Conservation (phyloP, 441 rosid species). For the Manihot esculenta region DNA sequence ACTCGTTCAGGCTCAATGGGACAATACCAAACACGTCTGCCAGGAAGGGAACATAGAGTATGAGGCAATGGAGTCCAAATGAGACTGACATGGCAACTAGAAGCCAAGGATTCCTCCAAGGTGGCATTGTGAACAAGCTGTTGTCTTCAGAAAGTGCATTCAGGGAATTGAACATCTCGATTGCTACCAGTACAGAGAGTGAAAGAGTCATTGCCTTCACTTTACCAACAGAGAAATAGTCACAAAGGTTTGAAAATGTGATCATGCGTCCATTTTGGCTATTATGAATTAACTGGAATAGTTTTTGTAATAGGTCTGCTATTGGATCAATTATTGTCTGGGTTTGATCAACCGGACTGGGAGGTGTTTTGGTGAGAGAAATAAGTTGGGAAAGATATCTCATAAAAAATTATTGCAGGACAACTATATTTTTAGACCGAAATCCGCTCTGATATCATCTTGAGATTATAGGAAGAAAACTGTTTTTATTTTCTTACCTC, state of each 20-base stretch:
- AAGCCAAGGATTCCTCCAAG: conserved; percentile 95
- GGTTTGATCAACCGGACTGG: too few species aligned
- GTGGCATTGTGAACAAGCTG: conserved; percentile 79
- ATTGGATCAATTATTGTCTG: too few species aligned
- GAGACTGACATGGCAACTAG: conserved; percentile 80
- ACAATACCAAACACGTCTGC: conserved; percentile 71
- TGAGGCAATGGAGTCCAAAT: conserved; percentile 72
- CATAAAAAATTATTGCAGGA: too few species aligned
- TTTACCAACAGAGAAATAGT: conserved; percentile 74
- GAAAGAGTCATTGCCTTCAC: conserved; percentile 92
- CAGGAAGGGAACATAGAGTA: conserved; percentile 78
- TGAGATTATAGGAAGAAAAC: too few species aligned
- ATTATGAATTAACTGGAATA: too few species aligned
- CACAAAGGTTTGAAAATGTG: conserved; percentile 64
- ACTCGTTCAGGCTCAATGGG: conserved; percentile 73
- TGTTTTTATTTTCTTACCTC: too few species aligned
- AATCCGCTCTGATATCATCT: too few species aligned
- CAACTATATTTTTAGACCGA: too few species aligned
- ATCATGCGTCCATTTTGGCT: conserved; percentile 46
- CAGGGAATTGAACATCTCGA: conserved; percentile 88
- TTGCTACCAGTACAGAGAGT: conserved; percentile 82
- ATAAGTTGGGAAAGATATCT: too few species aligned
- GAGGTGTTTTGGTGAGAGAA: too few species aligned
- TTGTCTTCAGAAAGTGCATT: conserved; percentile 85
- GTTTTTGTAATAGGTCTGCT: too few species aligned